Evolutionary conservation across 495 filamentous ascomycete genomes (phyloP).

Genomic region (Penicillium psychrofluorescens): DNA sequence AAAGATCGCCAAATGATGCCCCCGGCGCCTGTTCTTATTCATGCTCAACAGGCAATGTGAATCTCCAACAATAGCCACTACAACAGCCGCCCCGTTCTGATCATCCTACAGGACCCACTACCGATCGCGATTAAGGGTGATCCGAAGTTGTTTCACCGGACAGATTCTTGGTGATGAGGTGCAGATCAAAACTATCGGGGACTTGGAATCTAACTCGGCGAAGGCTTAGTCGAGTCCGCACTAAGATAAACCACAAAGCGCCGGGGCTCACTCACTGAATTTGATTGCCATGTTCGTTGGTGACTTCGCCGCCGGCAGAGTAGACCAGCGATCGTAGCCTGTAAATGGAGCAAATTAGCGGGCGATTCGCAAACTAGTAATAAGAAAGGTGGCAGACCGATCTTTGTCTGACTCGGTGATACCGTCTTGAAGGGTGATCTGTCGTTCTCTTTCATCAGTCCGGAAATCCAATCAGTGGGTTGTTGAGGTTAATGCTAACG

Average conservation of each 20-base stretch:
- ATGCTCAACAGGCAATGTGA: too few species aligned
- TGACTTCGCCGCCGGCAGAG: conserved; percentile 5
- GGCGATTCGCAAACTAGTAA: background rate
- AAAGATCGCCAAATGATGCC: too few species aligned
- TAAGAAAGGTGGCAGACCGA: background rate
- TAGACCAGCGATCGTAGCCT: conserved; percentile 3
- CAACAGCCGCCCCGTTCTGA: too few species aligned
- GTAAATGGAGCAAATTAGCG: background rate
- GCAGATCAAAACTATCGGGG: conserved; percentile 2
- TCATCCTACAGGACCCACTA: too few species aligned
- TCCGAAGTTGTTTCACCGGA: conserved; percentile 3
- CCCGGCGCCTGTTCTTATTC: too few species aligned
- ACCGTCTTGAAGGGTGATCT: background rate
- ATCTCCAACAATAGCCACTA: too few species aligned
- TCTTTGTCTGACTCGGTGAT: background rate
- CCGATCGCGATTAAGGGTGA: conserved; percentile 1
- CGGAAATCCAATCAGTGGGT: too few species aligned
- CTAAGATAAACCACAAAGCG: too few species aligned
- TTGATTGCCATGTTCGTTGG: background rate
- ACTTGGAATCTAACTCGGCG: conserved; percentile 1
- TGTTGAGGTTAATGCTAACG: background rate
- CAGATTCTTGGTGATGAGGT: conserved; percentile 6
- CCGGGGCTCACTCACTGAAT: conserved; percentile 4
- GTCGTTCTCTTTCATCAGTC: background rate
- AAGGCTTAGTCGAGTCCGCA: too few species aligned